A percentile compares a stretch with the other conserved stretches of the same genome.
These are phyloP conservation scores for Schizothecium vesticola DNA, from an alignment of 495 filamentous ascomycete species.

Conservation along the genomic window DNA sequence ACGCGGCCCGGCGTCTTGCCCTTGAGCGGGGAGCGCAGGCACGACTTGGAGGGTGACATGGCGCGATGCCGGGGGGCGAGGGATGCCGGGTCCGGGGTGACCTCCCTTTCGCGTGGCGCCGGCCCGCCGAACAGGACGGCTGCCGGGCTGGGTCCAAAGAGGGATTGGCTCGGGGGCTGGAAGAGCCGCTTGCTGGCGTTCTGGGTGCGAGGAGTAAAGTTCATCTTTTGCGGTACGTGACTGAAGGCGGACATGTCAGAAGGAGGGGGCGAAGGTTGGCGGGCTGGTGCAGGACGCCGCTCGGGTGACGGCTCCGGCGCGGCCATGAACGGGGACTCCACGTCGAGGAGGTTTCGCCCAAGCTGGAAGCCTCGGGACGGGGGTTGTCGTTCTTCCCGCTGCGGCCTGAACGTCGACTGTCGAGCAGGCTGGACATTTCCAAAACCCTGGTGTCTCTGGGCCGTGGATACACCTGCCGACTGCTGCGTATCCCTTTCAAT, in stretches of 20 bases:
- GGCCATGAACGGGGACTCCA: background rate
- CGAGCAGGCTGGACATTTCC: background rate
- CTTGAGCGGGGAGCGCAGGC: constrained; percentile 48
- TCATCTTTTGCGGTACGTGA: constrained; percentile 42
- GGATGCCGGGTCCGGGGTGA: constrained; percentile 3
- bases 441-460: background rate
- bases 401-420: background rate
- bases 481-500: background rate
- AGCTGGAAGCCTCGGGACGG: background rate
- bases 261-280: constrained; percentile 22
- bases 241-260: constrained; percentile 20
- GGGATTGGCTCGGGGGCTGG: constrained; percentile 9
- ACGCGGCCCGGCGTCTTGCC: constrained; percentile 42
- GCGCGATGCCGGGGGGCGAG: constrained; percentile 19
- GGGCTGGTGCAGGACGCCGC: background rate
- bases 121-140: constrained; percentile 5
- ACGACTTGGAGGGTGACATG: constrained; percentile 46
- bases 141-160: constrained; percentile 17
- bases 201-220: constrained; percentile 45
- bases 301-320: background rate
- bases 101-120: constrained; percentile 11
- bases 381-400: background rate
- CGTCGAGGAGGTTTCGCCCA: background rate
- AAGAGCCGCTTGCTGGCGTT: constrained; percentile 33
- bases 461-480: too few relatives aligned